Evolutionary conservation across 805 yeast species (phyloP).

Genomic region (Myxozyma mucilagina): DNA sequence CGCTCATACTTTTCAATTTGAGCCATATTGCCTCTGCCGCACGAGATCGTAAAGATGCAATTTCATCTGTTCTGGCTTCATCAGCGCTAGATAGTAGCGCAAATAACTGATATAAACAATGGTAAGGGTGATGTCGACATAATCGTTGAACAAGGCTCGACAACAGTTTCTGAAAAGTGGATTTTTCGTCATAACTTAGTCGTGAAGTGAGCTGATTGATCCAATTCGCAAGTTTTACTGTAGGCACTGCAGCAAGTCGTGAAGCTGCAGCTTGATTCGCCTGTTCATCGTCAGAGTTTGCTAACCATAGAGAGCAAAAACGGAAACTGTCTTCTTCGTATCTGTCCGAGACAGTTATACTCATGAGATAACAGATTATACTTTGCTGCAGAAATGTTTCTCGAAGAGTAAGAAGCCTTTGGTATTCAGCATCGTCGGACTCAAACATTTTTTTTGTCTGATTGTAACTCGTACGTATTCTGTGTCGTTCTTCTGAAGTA

Average conservation of each 20-base stretch:
- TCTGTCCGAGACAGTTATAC: slow-evolving; percentile 49
- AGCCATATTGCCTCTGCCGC: slow-evolving; percentile 56
- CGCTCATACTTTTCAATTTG: slow-evolving; percentile 37
- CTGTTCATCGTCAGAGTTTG: slow-evolving; percentile 49
- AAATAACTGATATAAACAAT: slow-evolving; percentile 55
- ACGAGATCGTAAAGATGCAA: slow-evolving; percentile 48
- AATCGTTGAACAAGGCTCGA: slow-evolving; percentile 50
- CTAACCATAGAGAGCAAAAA: slow-evolving; percentile 83
- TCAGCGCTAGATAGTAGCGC: slow-evolving; percentile 24
- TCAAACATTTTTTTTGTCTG: slow-evolving; percentile 40
- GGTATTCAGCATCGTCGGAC: slow-evolving; percentile 52
- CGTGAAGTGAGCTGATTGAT: slow-evolving; percentile 71
- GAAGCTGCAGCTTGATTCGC: slow-evolving; percentile 44
- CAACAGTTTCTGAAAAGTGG: slow-evolving; percentile 65
- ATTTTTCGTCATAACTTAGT: slow-evolving; percentile 48
- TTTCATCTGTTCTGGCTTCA: slow-evolving; percentile 38
- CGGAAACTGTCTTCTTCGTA: slow-evolving; percentile 64
- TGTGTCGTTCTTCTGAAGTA: slow-evolving; percentile 50
- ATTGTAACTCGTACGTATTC: slow-evolving; percentile 46
- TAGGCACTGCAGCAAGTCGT: slow-evolving; percentile 51
- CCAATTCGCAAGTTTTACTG: slow-evolving; percentile 73
- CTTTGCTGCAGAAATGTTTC: slow-evolving; percentile 54
- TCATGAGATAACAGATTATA: slow-evolving; percentile 57
- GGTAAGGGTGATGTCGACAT: slow-evolving; percentile 66
- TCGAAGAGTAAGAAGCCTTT: slow-evolving; percentile 43